Conservation (phyloP, 2,329 filamentous ascomycete species). For the Acrodontium crateriforme region DNA sequence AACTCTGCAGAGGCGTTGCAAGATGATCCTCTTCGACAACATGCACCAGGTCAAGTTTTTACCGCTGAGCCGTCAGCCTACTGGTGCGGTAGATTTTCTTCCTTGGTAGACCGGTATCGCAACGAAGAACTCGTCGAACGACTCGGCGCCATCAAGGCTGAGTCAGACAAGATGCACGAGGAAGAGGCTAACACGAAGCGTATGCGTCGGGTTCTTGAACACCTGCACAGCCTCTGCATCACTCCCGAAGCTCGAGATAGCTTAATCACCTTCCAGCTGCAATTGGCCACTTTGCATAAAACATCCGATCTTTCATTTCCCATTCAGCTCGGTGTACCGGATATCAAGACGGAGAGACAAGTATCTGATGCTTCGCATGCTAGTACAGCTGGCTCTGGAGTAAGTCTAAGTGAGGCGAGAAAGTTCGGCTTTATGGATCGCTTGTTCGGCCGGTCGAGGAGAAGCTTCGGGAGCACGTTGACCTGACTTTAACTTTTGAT, state of each 20-base stretch:
- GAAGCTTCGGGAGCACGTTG: slow-evolving; percentile 1
- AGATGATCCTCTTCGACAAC: too few relatives aligned
- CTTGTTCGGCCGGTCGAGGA: slow-evolving; percentile 18
- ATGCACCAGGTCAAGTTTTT: too few relatives aligned
- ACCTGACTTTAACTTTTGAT: not conserved
- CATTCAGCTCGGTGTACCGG: slow-evolving; percentile 7
- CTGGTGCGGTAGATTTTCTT: slow-evolving; percentile 49
- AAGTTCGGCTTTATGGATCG: slow-evolving; percentile 22
- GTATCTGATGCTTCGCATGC: slow-evolving; percentile 3
- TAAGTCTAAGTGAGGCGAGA: slow-evolving; percentile 30
- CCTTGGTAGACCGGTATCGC: slow-evolving; percentile 42
- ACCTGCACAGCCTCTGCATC: slow-evolving; percentile 15
- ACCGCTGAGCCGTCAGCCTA: slow-evolving; percentile 33
- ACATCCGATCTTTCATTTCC: slow-evolving; percentile 13
- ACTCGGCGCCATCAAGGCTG: slow-evolving; percentile 33
- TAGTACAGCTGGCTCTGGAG: slow-evolving; percentile 45
- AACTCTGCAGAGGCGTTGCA: too few relatives aligned
- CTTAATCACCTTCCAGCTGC: slow-evolving; percentile 18
- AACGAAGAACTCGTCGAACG: slow-evolving; percentile 27
- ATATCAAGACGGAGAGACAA: slow-evolving; percentile 3
- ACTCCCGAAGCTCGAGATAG: slow-evolving; percentile 16
- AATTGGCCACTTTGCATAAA: slow-evolving; percentile 11
- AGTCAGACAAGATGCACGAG: slow-evolving; percentile 18
- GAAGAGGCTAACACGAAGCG: slow-evolving; percentile 14
- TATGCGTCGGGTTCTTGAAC: slow-evolving; percentile 17